Percentiles rank a stretch among this genome's conserved stretches.
Conservation (phyloP, 2,329 filamentous ascomycete genomes). For the Ustilaginoidea virens region DNA sequence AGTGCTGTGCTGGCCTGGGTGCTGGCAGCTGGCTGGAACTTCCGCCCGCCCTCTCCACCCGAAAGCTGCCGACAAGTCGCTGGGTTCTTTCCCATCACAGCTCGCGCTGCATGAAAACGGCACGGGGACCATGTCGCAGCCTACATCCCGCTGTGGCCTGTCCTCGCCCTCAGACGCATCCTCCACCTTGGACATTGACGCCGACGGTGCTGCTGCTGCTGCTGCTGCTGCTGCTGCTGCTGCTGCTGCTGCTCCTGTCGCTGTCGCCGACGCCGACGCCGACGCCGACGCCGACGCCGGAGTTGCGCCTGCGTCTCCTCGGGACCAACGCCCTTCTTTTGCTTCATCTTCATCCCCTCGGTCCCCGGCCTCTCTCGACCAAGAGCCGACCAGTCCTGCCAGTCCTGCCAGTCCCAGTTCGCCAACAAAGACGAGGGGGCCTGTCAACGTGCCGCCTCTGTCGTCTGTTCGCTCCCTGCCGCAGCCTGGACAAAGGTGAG, state of each 20-base stretch:
- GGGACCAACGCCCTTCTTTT: constrained; percentile 4
- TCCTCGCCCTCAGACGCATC: constrained; percentile 13
- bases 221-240: no score
- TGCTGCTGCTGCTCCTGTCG: no score
- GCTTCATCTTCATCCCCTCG: constrained; percentile 9
- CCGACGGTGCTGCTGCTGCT: no score
- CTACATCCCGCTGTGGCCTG: constrained; percentile 29
- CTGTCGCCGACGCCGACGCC: no score
- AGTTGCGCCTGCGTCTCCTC: constrained; percentile 1
- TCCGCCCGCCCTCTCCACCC: constrained; percentile 2
- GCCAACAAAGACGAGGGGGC: no score
- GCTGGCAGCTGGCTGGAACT: no score
- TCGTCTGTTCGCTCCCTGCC: constrained; percentile 9
- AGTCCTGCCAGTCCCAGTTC: no score
- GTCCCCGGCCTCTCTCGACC: constrained; percentile 12
- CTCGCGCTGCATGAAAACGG: constrained; percentile 7
- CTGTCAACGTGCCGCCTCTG: constrained; percentile 10
- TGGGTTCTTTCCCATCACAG: constrained; percentile 7
- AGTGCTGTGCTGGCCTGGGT: no score
- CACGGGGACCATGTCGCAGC: constrained; percentile 37
- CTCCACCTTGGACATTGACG: no score
- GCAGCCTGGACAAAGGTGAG: constrained; percentile 14
- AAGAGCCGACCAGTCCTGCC: constrained; percentile 28
- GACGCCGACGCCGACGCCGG: constrained; percentile 2
- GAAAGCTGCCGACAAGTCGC: constrained; percentile 4